Evolutionary conservation across 2,329 filamentous ascomycete genomes (phyloP).

Genomic region (Apiospora koreana): DNA sequence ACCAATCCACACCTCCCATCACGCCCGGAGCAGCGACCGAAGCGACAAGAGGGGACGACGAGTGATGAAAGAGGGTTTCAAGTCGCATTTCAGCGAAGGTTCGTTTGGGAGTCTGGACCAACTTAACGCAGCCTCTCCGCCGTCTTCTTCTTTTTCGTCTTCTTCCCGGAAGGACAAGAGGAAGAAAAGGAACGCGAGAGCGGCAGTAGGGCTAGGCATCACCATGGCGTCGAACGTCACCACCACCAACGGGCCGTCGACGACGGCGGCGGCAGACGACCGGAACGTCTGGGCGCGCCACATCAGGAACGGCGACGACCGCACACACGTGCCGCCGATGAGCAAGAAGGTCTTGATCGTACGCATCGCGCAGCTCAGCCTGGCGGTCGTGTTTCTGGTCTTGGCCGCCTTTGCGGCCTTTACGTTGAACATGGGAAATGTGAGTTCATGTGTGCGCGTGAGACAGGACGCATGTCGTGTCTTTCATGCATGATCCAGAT

Average conservation of each 20-base stretch:
- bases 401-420: constrained; percentile 8
- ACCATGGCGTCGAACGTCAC: not conserved
- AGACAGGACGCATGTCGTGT: too few species aligned
- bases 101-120: not conserved
- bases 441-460: not conserved
- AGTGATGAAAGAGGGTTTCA: not conserved
- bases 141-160: not conserved
- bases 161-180: not conserved
- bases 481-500: not conserved
- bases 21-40: not conserved
- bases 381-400: not conserved
- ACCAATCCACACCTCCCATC: not conserved
- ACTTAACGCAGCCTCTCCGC: not conserved
- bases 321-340: not conserved
- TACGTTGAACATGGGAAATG: constrained; percentile 2
- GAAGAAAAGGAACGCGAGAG: not conserved
- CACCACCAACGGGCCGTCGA: not conserved
- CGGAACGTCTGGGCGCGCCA: not conserved
- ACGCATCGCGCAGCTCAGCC: not conserved
- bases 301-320: constrained; percentile 6
- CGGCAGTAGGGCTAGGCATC: not conserved
- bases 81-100: not conserved
- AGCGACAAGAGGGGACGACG: not conserved
- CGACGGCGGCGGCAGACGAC: not conserved
- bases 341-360: not conserved